Evolutionary conservation across 2,329 filamentous ascomycete species (phyloP).

Genomic region (Colletotrichum sp.): DNA sequence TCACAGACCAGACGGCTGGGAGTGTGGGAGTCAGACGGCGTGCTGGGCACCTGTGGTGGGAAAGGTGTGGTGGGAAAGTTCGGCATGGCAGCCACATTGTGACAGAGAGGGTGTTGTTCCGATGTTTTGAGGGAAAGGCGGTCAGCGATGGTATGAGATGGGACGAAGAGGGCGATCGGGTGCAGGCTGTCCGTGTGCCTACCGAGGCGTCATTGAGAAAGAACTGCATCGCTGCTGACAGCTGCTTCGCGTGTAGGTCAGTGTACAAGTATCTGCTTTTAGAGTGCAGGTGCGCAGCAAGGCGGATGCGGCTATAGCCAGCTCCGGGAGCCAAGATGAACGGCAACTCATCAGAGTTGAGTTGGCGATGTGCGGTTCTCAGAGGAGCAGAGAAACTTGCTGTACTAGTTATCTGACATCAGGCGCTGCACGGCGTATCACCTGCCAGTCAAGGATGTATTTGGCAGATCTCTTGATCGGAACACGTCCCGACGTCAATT

Average conservation of each 20-base stretch:
- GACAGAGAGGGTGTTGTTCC: neutral
- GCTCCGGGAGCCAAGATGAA: neutral
- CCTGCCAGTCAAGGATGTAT: neutral
- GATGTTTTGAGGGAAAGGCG: constrained; percentile 5
- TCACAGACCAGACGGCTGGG: neutral
- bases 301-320: neutral
- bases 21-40: constrained; percentile 1
- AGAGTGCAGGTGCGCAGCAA: neutral
- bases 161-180: neutral
- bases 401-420: neutral
- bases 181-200: neutral
- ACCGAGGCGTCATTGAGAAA: neutral
- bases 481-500: neutral
- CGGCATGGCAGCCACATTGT: neutral
- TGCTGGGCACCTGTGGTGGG: neutral
- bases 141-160: constrained; percentile 2
- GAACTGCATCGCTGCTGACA: neutral
- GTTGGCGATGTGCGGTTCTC: neutral
- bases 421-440: neutral
- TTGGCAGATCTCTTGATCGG: neutral
- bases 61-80: neutral
- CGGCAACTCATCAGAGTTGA: neutral
- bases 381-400: neutral
- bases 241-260: neutral
- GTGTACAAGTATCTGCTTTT: neutral